phyloP scores from a whole-genome alignment of 352 stramenopile genomes.

The Phytophthora pseudosyringae region DNA sequence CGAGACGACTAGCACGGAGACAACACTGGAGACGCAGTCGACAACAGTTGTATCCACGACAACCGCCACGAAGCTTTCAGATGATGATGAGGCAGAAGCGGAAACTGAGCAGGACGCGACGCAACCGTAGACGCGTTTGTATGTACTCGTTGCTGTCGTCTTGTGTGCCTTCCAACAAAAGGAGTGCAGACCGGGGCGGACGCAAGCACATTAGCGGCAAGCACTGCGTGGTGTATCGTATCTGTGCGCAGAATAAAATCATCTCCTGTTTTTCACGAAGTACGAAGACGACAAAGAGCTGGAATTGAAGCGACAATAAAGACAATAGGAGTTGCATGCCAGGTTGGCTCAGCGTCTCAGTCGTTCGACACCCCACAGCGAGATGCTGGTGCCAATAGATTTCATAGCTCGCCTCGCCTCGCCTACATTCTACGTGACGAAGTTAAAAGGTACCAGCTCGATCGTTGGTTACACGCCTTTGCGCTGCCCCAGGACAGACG shows the following conservation, averaged over 20 bases:
- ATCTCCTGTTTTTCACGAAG: constrained; percentile 6
- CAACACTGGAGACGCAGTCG: constrained; percentile 19
- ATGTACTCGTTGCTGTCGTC: constrained; percentile 22
- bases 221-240: constrained; percentile 28
- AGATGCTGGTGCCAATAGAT: constrained; percentile 15
- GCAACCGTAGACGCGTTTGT: constrained; percentile 33
- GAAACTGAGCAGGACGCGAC: constrained; percentile 18
- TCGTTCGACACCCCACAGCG: constrained; percentile 3
- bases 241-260: constrained; percentile 10
- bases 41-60: constrained; percentile 20
- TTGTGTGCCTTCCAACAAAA: constrained; percentile 10
- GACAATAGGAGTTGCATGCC: constrained; percentile 28
- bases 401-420: constrained; percentile 2
- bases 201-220: constrained; percentile 3
- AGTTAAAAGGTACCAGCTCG: background rate
- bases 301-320: constrained; percentile 22
- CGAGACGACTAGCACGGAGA: constrained; percentile 25
- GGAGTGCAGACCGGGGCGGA: background rate
- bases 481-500: constrained; percentile 16
- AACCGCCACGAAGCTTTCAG: constrained; percentile 23
- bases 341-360: constrained; percentile 8
- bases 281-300: constrained; percentile 13
- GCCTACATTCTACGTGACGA: background rate
- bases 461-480: constrained; percentile 24
- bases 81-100: constrained; percentile 17